Conservation (phyloP, 768 basidiomycete genomes). For the Pleurotus tuber-regium region DNA sequence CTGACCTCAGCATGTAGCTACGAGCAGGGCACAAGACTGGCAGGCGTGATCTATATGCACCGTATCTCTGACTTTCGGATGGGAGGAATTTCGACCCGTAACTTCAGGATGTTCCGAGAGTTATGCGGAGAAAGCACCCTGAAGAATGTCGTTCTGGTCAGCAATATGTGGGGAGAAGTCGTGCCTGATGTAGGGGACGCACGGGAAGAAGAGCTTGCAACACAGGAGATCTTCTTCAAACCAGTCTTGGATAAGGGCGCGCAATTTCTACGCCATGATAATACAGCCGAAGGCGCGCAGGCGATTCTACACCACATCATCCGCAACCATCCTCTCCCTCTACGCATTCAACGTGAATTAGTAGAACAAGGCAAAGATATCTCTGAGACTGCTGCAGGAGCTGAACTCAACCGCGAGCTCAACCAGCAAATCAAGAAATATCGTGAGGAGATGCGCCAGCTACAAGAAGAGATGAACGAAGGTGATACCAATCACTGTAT, state of each 20-base stretch:
- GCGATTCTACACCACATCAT: constrained; percentile 30
- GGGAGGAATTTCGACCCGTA: constrained; percentile 36
- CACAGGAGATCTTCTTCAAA: constrained; percentile 47
- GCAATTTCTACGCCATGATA: constrained; percentile 38
- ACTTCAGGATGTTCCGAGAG: constrained; percentile 43
- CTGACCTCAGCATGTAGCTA: constrained; percentile 11
- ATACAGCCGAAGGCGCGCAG: constrained; percentile 31
- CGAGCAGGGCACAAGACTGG: constrained; percentile 23
- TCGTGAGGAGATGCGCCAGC: constrained; percentile 12
- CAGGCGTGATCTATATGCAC: constrained; percentile 43
- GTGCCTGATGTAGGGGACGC: constrained; percentile 29
- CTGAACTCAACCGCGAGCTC: constrained; percentile 15
- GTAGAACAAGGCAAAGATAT: constrained; percentile 24
- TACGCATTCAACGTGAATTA: constrained; percentile 20
- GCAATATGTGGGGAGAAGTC: constrained; percentile 45
- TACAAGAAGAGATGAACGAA: constrained; percentile 15
- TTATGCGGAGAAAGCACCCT: constrained; percentile 41
- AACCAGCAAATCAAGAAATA: constrained; percentile 11
- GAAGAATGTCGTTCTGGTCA: constrained; percentile 44
- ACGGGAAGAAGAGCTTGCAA: constrained; percentile 44
- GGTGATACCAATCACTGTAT: background rate
- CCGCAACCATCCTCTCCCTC: constrained; percentile 11
- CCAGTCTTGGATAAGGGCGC: constrained; percentile 50
- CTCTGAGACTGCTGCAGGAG: constrained; percentile 32
- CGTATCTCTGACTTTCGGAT: constrained; percentile 39